Percentiles rank a stretch among this genome's conserved stretches.
phyloP scores from a whole-genome alignment of 805 yeast species.

The Debaryomyces maramus region DNA sequence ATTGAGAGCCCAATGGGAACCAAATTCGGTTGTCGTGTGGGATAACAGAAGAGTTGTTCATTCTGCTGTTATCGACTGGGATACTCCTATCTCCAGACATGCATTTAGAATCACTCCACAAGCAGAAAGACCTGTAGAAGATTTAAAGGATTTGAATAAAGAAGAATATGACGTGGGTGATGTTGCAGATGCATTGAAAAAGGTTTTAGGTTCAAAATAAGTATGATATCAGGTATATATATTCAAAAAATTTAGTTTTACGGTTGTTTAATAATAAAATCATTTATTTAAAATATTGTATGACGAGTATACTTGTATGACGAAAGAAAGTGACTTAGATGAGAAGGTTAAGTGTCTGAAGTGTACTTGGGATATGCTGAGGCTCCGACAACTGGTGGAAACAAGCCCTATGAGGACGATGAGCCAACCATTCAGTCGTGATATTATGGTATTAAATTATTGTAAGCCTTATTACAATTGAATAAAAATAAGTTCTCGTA shows the following conservation, averaged over 20 bases:
- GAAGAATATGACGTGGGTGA: conserved; percentile 36
- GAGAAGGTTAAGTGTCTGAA: conserved; percentile 29
- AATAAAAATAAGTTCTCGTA: too few relatives aligned
- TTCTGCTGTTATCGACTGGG: conserved; percentile 73
- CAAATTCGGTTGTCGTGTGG: conserved; percentile 72
- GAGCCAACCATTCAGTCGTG: conserved; percentile 36
- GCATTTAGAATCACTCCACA: conserved; percentile 72
- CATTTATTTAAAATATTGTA: too few relatives aligned
- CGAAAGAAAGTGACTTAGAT: conserved; percentile 38
- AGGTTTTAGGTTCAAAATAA: conserved; percentile 13
- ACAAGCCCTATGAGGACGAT: conserved; percentile 37
- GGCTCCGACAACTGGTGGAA: conserved; percentile 47
- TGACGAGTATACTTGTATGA: too few relatives aligned
- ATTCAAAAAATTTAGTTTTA: too few relatives aligned
- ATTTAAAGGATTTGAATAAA: conserved; percentile 38
- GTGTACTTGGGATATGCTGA: conserved; percentile 68
- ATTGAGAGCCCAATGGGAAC: conserved; percentile 70
- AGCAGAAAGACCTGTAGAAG: conserved; percentile 67
- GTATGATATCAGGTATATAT: too few relatives aligned
- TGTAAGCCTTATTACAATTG: too few relatives aligned
- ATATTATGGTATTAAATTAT: too few relatives aligned
- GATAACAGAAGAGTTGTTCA: conserved; percentile 74
- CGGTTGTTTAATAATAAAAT: too few relatives aligned
- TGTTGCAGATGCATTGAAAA: conserved; percentile 27
- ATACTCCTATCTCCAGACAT: conserved; percentile 63